A percentile compares a stretch with the other conserved stretches of the same genome.
phyloP scores from a whole-genome alignment of 2,329 filamentous ascomycete species.

The Arthrinium puccinioides region DNA sequence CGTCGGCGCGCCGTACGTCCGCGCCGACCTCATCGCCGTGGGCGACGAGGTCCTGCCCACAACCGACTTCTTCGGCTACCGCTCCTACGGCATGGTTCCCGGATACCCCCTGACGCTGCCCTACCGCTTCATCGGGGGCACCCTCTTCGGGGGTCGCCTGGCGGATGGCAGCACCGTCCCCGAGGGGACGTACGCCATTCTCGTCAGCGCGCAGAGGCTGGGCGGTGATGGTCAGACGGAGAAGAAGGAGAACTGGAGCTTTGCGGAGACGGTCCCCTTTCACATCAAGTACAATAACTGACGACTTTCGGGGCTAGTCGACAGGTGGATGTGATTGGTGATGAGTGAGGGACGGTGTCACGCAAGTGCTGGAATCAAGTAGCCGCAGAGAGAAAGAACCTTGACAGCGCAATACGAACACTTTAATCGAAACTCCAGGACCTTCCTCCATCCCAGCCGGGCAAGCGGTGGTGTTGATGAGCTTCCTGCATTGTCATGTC shows the following conservation, averaged over 20 bases:
- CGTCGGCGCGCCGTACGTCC: background rate
- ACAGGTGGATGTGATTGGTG: no score
- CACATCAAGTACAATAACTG: background rate
- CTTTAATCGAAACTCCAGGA: no score
- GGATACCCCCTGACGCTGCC: background rate
- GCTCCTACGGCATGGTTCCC: constrained; percentile 10
- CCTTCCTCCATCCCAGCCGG: no score
- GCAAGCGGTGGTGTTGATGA: no score
- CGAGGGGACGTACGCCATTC: constrained; percentile 15
- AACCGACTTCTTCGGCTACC: background rate
- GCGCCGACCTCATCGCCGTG: constrained; percentile 1
- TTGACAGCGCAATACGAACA: no score
- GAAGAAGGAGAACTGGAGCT: constrained; percentile 16
- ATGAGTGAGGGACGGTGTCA: no score
- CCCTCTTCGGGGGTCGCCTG: constrained; percentile 14
- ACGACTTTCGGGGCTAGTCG: no score
- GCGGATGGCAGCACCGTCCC: constrained; percentile 13
- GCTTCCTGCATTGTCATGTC: no score
- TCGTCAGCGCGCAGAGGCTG: constrained; percentile 14
- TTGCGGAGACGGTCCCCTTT: constrained; percentile 11
- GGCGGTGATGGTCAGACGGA: constrained; percentile 18
- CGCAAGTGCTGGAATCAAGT: no score
- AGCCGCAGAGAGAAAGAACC: no score
- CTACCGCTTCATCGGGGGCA: background rate
- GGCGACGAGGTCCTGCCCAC: background rate